Conservation (phyloP, 2,329 filamentous ascomycete species). For the Ophiobolus disseminans region DNA sequence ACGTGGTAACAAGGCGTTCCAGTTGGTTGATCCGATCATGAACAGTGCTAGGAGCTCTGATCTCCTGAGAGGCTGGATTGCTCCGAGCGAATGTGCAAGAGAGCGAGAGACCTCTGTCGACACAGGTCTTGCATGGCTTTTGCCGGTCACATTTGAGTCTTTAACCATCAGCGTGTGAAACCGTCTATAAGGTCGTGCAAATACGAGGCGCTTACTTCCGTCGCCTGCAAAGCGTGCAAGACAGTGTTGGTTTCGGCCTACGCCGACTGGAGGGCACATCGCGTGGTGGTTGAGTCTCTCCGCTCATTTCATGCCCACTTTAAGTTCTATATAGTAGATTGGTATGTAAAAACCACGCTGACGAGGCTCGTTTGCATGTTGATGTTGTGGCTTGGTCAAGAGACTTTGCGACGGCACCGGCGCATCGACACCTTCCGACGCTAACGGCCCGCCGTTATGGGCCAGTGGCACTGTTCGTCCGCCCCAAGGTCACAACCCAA, state of each 20-base stretch:
- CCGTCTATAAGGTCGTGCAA: neutral
- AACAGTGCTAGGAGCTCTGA: constrained; percentile 38
- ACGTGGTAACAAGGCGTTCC: constrained; percentile 44
- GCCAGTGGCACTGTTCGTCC: no score
- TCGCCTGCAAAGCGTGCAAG: constrained; percentile 37
- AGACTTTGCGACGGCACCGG: no score
- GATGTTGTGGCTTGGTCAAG: no score
- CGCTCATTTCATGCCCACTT: constrained; percentile 21
- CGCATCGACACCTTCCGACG: no score
- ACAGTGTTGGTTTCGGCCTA: constrained; percentile 41
- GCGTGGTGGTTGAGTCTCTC: constrained; percentile 24
- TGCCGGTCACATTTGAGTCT: constrained; percentile 47
- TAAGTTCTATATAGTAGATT: neutral
- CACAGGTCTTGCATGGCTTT: constrained; percentile 46
- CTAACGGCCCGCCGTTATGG: no score
- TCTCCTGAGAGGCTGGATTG: constrained; percentile 24
- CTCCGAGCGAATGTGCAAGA: constrained; percentile 42
- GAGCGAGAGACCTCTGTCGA: constrained; percentile 45
- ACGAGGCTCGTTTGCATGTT: no score
- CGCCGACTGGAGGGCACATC: constrained; percentile 37
- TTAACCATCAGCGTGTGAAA: constrained; percentile 7
- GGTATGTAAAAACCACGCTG: no score
- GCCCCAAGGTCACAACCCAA: no score
- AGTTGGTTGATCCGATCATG: constrained; percentile 48
- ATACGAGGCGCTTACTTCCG: constrained; percentile 28